Evolutionary conservation across 768 basidiomycete genomes (phyloP).

Genomic region (Ephemerocybe angulata): DNA sequence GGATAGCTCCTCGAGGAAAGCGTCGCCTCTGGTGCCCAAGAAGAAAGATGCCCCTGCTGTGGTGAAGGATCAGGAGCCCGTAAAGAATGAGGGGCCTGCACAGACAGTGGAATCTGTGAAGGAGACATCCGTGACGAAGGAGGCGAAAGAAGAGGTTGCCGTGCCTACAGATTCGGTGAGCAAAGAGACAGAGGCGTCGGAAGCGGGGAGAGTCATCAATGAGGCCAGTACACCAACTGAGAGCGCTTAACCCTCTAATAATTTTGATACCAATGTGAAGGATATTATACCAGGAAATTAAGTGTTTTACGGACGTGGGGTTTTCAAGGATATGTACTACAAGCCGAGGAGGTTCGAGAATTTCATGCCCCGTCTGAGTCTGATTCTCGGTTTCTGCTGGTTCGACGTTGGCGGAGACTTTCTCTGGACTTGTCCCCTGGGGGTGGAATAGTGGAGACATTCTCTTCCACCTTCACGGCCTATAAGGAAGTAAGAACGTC

Average conservation of each 20-base stretch:
- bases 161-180: slow-evolving; percentile 11
- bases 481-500: neutral
- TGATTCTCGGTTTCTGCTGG: slow-evolving; percentile 6
- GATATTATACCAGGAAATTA: neutral
- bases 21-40: neutral
- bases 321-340: too few relatives aligned
- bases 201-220: too few relatives aligned
- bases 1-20: slow-evolving; percentile 7
- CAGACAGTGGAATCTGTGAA: slow-evolving; percentile 3
- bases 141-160: slow-evolving; percentile 8
- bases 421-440: slow-evolving; percentile 5
- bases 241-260: neutral
- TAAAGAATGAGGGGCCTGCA: too few relatives aligned
- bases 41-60: too few relatives aligned
- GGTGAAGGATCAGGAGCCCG: too few relatives aligned
- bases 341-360: too few relatives aligned
- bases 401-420: slow-evolving; percentile 7
- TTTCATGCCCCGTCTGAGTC: too few relatives aligned
- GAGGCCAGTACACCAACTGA: too few relatives aligned
- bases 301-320: too few relatives aligned
- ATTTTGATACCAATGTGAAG: neutral
- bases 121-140: slow-evolving; percentile 2
- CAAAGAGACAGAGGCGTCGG: slow-evolving; percentile 5
- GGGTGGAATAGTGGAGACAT: slow-evolving; percentile 1
- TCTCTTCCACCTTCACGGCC: slow-evolving; percentile 6